A percentile compares a stretch with the other conserved stretches of the same genome.
phyloP scores from a whole-genome alignment of 2,329 filamentous ascomycete species.

The Diaporthe capsici region DNA sequence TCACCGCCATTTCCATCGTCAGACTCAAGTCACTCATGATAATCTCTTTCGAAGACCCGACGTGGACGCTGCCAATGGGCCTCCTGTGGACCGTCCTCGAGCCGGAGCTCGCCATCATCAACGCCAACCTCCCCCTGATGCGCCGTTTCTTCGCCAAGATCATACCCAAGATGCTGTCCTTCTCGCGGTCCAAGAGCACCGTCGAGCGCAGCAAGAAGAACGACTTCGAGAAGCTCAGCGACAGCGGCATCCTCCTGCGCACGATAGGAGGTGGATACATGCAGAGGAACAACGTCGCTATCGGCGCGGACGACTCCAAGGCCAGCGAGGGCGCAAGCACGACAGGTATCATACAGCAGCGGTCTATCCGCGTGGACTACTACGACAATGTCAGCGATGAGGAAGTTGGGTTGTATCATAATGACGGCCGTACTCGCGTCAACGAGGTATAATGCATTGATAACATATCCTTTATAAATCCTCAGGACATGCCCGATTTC shows the following conservation, averaged over 20 bases:
- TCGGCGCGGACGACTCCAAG: background rate
- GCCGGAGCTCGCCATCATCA: constrained; percentile 32
- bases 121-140: constrained; percentile 19
- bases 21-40: constrained; percentile 24
- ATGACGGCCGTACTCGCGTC: background rate
- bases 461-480: no score
- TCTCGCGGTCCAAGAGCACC: background rate
- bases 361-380: constrained; percentile 17
- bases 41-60: constrained; percentile 30
- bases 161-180: constrained; percentile 5
- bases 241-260: constrained; percentile 1
- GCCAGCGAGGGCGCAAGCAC: background rate
- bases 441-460: background rate
- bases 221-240: background rate
- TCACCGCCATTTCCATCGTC: constrained; percentile 29
- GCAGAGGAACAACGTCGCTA: background rate
- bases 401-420: background rate
- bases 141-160: constrained; percentile 7
- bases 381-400: background rate
- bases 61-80: constrained; percentile 31
- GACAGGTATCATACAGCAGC: background rate
- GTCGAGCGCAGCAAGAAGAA: constrained; percentile 1
- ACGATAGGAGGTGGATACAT: background rate
- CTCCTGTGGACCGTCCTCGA: constrained; percentile 36
- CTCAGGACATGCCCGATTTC: no score